Evolutionary conservation across 139 green algal genomes (phyloP).

Genomic region (Asterochloris sp.): DNA sequence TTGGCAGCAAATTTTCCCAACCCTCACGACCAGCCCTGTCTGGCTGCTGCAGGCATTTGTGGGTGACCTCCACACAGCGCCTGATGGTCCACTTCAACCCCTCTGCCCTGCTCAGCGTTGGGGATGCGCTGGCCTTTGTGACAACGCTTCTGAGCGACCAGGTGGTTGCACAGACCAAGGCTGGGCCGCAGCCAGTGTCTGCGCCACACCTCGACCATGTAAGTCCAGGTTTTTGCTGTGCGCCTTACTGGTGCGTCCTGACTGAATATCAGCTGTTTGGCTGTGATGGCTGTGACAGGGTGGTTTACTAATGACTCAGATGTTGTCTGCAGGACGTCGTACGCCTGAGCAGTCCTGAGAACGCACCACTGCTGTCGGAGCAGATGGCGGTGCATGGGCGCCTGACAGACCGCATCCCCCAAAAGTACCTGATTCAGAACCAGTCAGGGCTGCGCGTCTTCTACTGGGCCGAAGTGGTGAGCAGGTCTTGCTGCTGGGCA

Average conservation of each 20-base stretch:
- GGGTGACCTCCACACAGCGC: constrained; percentile 53
- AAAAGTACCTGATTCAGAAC: constrained; percentile 85
- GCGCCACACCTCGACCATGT: neutral
- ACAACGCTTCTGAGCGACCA: constrained; percentile 13
- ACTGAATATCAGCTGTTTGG: neutral
- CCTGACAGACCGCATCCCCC: constrained; percentile 58
- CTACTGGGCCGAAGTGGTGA: constrained; percentile 63
- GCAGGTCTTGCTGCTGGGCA: neutral
- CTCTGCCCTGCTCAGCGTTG: constrained; percentile 66
- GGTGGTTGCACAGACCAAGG: neutral
- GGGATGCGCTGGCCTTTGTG: constrained; percentile 61
- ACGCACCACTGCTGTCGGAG: constrained; percentile 43
- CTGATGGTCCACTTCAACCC: constrained; percentile 77
- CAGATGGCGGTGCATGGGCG: constrained; percentile 53
- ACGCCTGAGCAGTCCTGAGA: constrained; percentile 16
- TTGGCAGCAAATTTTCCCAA: neutral
- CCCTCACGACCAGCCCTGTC: neutral
- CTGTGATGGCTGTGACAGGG: neutral
- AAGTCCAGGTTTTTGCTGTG: neutral
- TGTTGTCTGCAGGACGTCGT: neutral
- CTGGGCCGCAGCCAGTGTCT: constrained; percentile 3
- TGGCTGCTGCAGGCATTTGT: constrained; percentile 52
- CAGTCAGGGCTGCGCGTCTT: constrained; percentile 65
- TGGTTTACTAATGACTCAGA: neutral
- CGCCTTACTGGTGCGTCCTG: neutral